phyloP scores from a whole-genome alignment of 2,329 filamentous ascomycete genomes.

The Cyanodermella asteris region DNA sequence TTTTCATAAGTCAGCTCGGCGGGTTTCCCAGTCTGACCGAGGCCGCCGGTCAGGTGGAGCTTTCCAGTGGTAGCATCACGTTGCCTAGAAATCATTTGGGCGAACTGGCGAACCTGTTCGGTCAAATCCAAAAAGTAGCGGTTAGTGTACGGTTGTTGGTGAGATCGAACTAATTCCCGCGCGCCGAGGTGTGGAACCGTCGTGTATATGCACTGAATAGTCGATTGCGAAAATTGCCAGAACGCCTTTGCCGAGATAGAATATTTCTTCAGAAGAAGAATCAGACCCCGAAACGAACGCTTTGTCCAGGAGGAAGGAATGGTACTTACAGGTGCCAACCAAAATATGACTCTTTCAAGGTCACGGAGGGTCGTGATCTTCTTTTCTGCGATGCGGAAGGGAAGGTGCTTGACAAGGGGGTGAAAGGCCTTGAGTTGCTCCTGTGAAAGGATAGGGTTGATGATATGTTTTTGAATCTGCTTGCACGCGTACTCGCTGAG shows the following conservation, averaged over 20 bases:
- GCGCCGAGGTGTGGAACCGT: slow-evolving; percentile 72
- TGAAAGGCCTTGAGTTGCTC: slow-evolving; percentile 58
- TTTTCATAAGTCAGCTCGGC: slow-evolving; percentile 67
- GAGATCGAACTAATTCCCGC: slow-evolving; percentile 61
- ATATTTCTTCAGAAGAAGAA: slow-evolving; percentile 47
- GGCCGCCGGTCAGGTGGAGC: slow-evolving; percentile 59
- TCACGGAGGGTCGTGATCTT: slow-evolving; percentile 82
- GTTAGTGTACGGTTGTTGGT: slow-evolving; percentile 81
- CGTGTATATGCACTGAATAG: slow-evolving; percentile 73
- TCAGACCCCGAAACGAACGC: too few relatives aligned
- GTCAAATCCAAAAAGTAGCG: slow-evolving; percentile 93
- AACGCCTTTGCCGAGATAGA: slow-evolving; percentile 49
- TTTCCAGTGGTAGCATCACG: slow-evolving; percentile 36
- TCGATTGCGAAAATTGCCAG: slow-evolving; percentile 73
- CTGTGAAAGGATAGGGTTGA: slow-evolving; percentile 57
- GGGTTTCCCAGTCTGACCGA: slow-evolving; percentile 60
- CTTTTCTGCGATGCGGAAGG: slow-evolving; percentile 57
- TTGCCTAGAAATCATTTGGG: slow-evolving; percentile 45
- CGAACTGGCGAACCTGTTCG: slow-evolving; percentile 81
- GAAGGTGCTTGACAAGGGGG: slow-evolving; percentile 55
- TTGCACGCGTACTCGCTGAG: slow-evolving; percentile 49
- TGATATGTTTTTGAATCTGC: slow-evolving; percentile 58
- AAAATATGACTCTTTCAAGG: slow-evolving; percentile 80
- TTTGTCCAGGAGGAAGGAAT: slow-evolving; percentile 19
- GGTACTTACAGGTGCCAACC: slow-evolving; percentile 80